These are phyloP conservation scores for Kregervanrija pseudodelftensis DNA, from an alignment of 805 yeast genomes.

Conservation along the genomic window DNA sequence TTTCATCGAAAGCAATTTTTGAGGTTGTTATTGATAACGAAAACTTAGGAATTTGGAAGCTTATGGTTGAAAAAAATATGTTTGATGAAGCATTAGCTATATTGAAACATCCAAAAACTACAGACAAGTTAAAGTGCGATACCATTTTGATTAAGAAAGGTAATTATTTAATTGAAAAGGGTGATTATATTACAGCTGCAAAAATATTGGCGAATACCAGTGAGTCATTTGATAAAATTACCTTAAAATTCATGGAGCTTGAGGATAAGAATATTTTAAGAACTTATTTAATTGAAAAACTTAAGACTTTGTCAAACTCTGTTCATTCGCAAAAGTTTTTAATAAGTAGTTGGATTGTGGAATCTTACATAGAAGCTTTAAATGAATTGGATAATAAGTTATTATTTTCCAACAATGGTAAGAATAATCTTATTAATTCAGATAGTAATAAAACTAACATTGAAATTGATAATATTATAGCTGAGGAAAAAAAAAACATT, in stretches of 20 bases:
- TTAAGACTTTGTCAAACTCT: constrained; percentile 26
- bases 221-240: constrained; percentile 62
- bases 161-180: constrained; percentile 31
- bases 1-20: constrained; percentile 49
- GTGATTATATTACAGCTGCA: constrained; percentile 38
- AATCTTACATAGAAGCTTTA: constrained; percentile 43
- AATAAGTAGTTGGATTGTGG: constrained; percentile 61
- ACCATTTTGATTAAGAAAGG: constrained; percentile 50
- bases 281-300: constrained; percentile 37
- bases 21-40: constrained; percentile 72
- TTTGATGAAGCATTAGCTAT: constrained; percentile 61
- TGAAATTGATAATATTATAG: constrained; percentile 3
- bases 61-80: constrained; percentile 40
- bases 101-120: constrained; percentile 23
- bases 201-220: constrained; percentile 53
- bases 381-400: constrained; percentile 32
- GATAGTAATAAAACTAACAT: neutral
- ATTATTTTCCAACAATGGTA: neutral
- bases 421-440: no score
- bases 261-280: constrained; percentile 37
- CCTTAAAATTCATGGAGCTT: constrained; percentile 45
- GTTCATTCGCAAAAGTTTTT: constrained; percentile 40
- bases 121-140: constrained; percentile 36
- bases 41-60: constrained; percentile 66
- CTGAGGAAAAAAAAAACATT: constrained; percentile 26